Base-by-base conservation (phyloP, 805 yeast species). In the Zygosaccharomyces gambellarensis region DNA sequence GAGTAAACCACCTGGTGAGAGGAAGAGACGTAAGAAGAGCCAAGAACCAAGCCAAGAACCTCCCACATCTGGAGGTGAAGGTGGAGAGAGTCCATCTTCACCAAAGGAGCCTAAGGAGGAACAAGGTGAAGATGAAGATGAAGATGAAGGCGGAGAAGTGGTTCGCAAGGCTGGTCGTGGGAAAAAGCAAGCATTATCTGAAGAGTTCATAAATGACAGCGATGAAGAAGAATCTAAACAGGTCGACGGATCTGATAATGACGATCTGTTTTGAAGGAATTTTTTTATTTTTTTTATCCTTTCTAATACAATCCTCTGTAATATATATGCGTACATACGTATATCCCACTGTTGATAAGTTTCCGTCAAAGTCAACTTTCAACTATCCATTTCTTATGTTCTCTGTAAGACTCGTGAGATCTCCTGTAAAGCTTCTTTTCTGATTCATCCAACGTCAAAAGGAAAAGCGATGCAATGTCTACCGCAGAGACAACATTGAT, bases 361-460 rank as follows among this genome's bases (percentile, higher is more conserved):
- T 34, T 34, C 11, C 9, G 9, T n/a, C 17, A 12, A 5, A 17
- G 22, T 42, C 45, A 48, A 23, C 39, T 48, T 46, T 52, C 48
- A 21, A 54, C 49, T 55, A 63, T 48, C 82, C 82, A 79, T 38
- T 56, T 65, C 51, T 68, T 72, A 50, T 71, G 59, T 30, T 75
- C 74, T 48, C 71, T 73, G 48, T 71, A 71, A 45, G 80, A 74
- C 46, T 74, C 80, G 49, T 80, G 76, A 2, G 88, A 74, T 11
- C 63, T 58, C 49, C 73, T 78, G 65, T 77, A 85, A 21, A 86
- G 59, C 30, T 65, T 67, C 63, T 79, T 83, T 60, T 90, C 97
- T 63, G 80, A 83, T 59, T 83, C 88, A 62, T 90, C 97, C 53
- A 90, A 69, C 4, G 83, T 80, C 50, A 77, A 72, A 40, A 87